phyloP scores from a whole-genome alignment of 1,139 yeast species.

The Starmera stellimalicola region DNA sequence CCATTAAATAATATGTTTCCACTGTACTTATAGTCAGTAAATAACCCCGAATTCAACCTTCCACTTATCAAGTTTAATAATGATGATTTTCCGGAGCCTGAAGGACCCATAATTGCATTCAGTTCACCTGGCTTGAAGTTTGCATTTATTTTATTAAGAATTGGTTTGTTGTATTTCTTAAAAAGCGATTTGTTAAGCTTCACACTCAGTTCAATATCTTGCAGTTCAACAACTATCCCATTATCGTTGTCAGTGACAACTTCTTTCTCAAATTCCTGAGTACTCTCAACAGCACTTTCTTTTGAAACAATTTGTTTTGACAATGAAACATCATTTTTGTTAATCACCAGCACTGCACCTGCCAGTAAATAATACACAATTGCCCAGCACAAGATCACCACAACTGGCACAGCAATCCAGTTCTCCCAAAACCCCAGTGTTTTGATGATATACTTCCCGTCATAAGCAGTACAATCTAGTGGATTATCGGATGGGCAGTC shows the following conservation, averaged over 20 bases:
- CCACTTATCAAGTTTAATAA: conserved; percentile 59
- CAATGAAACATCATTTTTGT: conserved; percentile 13
- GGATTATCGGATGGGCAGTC: conserved; percentile 41
- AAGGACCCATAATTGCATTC: conserved; percentile 87
- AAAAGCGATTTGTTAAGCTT: conserved; percentile 1
- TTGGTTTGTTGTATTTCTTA: conserved; percentile 14
- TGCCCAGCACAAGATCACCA: conserved; percentile 51
- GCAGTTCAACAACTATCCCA: conserved; percentile 1
- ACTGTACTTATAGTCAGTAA: conserved; percentile 19
- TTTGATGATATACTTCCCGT: conserved; percentile 45
- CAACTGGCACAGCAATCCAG: conserved; percentile 69
- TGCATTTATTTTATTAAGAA: conserved; percentile 46
- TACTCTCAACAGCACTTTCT: conserved; percentile 1
- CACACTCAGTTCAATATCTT: conserved; percentile 2
- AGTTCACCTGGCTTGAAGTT: conserved; percentile 47
- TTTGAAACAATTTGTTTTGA: conserved; percentile 8
- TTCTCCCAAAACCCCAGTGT: conserved; percentile 51
- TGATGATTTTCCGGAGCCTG: conserved; percentile 82
- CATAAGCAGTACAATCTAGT: conserved; percentile 30
- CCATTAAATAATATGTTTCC: conserved; percentile 38
- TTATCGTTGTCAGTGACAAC: not conserved
- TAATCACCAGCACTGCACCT: conserved; percentile 10
- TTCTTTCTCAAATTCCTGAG: conserved; percentile 1
- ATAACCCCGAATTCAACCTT: conserved; percentile 40
- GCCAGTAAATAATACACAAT: conserved; percentile 47